Percentiles rank a stretch among this genome's conserved stretches.
Evolutionary conservation across 2,329 filamentous ascomycete species (phyloP).

Genomic region (Alternaria longipes): DNA sequence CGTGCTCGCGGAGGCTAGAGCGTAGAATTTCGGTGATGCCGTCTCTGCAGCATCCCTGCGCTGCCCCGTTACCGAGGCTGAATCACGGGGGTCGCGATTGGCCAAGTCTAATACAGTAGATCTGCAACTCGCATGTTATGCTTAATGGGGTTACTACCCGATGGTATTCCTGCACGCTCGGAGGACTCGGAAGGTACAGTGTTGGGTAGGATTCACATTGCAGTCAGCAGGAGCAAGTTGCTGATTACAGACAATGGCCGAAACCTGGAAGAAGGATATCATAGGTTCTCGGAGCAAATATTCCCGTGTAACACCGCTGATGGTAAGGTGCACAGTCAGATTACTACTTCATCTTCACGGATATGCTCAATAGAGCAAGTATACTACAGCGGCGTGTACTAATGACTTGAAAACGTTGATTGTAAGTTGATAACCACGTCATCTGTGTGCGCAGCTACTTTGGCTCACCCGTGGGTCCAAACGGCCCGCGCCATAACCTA

Average conservation of each 20-base stretch:
- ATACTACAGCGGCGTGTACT: neutral
- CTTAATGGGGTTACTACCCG: slow-evolving; percentile 2
- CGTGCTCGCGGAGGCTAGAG: slow-evolving; percentile 3
- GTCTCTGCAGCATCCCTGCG: slow-evolving; percentile 5
- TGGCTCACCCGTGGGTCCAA: neutral
- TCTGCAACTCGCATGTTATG: slow-evolving; percentile 8
- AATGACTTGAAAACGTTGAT: neutral
- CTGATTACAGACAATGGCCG: neutral
- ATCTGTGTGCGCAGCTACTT: neutral
- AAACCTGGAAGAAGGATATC: neutral
- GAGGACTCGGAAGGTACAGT: slow-evolving; percentile 1
- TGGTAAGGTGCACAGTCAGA: slow-evolving; percentile 3
- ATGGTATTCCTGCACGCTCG: slow-evolving; percentile 1
- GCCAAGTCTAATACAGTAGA: neutral
- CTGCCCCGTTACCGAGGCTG: slow-evolving; percentile 4
- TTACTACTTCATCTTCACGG: neutral
- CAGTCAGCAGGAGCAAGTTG: neutral
- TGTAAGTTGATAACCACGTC: neutral
- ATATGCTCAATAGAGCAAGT: neutral
- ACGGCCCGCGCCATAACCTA: neutral
- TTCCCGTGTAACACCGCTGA: neutral
- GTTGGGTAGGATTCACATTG: neutral
- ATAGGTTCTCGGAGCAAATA: neutral
- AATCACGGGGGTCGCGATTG: neutral
- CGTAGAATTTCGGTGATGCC: slow-evolving; percentile 12